Percentiles rank a stretch among this genome's conserved stretches.
These are phyloP conservation scores for Pestalotiopsis sp. DNA, from an alignment of 2,329 filamentous ascomycete genomes.

Conservation along the genomic window DNA sequence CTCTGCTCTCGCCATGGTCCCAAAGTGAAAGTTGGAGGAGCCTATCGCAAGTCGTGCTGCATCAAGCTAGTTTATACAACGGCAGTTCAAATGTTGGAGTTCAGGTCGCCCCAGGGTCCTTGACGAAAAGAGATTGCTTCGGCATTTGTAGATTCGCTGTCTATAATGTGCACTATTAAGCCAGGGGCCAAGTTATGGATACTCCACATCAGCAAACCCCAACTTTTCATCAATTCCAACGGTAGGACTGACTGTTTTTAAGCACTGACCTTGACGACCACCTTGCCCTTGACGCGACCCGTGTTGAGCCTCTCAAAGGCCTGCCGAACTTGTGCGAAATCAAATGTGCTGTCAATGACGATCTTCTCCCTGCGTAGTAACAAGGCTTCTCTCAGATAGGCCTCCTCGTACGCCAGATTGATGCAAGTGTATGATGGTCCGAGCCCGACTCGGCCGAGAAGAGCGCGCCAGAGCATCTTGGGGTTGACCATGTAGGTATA, in stretches of 20 bases:
- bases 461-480: neutral
- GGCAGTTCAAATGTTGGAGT: neutral
- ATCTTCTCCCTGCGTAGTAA: neutral
- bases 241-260: neutral
- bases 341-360: constrained; percentile 14
- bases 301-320: neutral
- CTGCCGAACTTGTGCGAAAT: neutral
- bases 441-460: constrained; percentile 4
- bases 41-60: neutral
- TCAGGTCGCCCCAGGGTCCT: neutral
- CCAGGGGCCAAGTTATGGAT: neutral
- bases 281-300: neutral
- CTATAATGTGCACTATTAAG: neutral
- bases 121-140: neutral
- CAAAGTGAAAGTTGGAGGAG: neutral
- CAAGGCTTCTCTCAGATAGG: neutral
- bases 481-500: neutral
- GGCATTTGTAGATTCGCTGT: neutral
- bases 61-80: neutral
- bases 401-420: neutral
- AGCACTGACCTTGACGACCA: neutral
- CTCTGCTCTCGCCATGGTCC: neutral
- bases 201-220: neutral
- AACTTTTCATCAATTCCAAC: neutral
- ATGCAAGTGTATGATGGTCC: constrained; percentile 12